These are phyloP conservation scores for Bullera alba DNA, from an alignment of 768 basidiomycete species.

Conservation along the genomic window DNA sequence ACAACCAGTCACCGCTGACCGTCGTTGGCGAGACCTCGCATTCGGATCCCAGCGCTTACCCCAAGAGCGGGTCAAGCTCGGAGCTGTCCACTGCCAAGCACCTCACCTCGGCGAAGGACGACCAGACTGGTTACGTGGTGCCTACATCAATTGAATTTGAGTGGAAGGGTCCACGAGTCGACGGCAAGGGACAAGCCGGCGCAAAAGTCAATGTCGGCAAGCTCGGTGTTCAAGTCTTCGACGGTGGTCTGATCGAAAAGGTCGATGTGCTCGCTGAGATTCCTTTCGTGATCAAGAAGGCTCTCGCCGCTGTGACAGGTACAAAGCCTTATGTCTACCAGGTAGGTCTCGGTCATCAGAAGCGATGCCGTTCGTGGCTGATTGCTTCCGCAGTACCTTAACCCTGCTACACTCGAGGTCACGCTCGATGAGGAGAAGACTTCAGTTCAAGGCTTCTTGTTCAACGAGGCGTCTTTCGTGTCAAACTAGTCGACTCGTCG, in stretches of 20 bases:
- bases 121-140: conserved; percentile 71
- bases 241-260: conserved; percentile 46
- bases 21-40: conserved; percentile 36
- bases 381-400: conserved; percentile 51
- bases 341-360: conserved; percentile 50
- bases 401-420: conserved; percentile 52
- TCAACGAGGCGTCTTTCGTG: conserved; percentile 82
- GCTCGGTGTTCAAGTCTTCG: conserved; percentile 51
- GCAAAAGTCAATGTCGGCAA: conserved; percentile 55
- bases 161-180: conserved; percentile 68
- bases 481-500: too few species aligned
- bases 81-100: conserved; percentile 47
- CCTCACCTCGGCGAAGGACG: conserved; percentile 57
- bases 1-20: conserved; percentile 14
- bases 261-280: conserved; percentile 94
- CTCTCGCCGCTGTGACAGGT: conserved; percentile 85
- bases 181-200: conserved; percentile 21
- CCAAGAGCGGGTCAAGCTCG: conserved; percentile 3
- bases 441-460: conserved; percentile 59
- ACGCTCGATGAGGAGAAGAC: conserved; percentile 45
- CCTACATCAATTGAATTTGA: conserved; percentile 65
- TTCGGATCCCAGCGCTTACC: conserved; percentile 11
- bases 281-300: conserved; percentile 82
- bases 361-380: not conserved
- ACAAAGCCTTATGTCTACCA: conserved; percentile 94